Conservation (phyloP, 176 grass and related monocot genomes). For the Lolium perenne region DNA sequence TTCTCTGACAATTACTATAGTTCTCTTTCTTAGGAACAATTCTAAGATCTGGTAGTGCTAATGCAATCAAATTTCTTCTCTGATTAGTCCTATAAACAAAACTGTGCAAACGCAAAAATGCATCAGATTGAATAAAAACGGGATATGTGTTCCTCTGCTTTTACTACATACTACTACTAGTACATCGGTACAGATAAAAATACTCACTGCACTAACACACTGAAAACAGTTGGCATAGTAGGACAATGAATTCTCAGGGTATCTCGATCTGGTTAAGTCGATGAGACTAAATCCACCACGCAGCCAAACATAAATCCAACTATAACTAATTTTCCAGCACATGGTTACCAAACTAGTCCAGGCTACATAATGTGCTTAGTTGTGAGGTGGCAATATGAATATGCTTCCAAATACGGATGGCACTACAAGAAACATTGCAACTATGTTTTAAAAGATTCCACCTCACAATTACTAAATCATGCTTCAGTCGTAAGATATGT, state of each 20-base stretch:
- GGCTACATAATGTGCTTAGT: not conserved
- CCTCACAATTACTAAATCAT: not conserved
- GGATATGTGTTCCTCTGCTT: conserved; percentile 6
- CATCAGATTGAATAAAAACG: not conserved
- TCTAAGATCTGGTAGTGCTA: not conserved
- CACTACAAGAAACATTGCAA: not conserved
- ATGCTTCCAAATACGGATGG: not conserved
- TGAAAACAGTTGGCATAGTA: not conserved
- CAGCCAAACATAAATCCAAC: conserved; percentile 19
- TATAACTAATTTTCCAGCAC: not conserved
- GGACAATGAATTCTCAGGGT: not conserved
- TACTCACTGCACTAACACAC: not conserved
- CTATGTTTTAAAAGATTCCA: not conserved
- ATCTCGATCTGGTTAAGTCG: not conserved
- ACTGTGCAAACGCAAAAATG: not conserved
- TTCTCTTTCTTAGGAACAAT: not conserved
- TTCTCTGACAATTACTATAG: not conserved
- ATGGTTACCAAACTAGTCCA: conserved; percentile 6
- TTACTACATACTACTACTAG: not conserved
- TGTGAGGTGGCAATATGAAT: not conserved
- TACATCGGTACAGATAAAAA: too few relatives aligned
- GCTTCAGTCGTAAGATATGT: not conserved
- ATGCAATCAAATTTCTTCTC: not conserved
- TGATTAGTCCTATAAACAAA: not conserved
- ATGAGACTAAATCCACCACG: not conserved